Conservation (phyloP, 2,329 filamentous ascomycete species). For the Lachnellula occidentalis region DNA sequence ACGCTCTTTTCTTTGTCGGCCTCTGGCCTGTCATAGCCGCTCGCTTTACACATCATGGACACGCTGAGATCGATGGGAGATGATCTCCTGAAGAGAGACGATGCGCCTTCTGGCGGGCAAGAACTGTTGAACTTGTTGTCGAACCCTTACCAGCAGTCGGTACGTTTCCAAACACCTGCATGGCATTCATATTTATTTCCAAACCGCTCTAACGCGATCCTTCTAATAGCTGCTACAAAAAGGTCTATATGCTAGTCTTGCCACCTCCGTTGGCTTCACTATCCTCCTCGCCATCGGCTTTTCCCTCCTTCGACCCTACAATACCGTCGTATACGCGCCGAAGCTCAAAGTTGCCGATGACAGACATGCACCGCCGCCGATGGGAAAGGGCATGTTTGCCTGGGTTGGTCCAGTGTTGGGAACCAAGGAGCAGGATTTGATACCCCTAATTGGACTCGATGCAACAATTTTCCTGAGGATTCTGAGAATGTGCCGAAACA, state of each 20-base stretch:
- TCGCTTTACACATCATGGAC: slow-evolving; percentile 25
- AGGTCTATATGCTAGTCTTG: slow-evolving; percentile 74
- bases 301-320: slow-evolving; percentile 84
- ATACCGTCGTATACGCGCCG: slow-evolving; percentile 88
- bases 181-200: too few species aligned
- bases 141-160: slow-evolving; percentile 26
- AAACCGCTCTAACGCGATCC: slow-evolving; percentile 6
- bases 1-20: slow-evolving; percentile 14
- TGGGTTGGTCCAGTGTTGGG: slow-evolving; percentile 77
- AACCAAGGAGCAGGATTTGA: slow-evolving; percentile 70
- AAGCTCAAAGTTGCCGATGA: slow-evolving; percentile 89
- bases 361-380: slow-evolving; percentile 78
- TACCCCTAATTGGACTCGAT: slow-evolving; percentile 84
- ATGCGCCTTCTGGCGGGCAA: slow-evolving; percentile 16
- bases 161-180: slow-evolving; percentile 7
- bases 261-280: slow-evolving; percentile 72
- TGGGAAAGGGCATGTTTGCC: slow-evolving; percentile 81
- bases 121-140: slow-evolving; percentile 27
- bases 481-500: slow-evolving; percentile 83
- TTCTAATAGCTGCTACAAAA: slow-evolving; percentile 33
- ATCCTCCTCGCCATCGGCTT: slow-evolving; percentile 71
- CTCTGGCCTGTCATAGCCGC: slow-evolving; percentile 29
- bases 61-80: slow-evolving; percentile 7
- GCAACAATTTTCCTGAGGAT: slow-evolving; percentile 88
- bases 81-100: slow-evolving; percentile 15